phyloP scores from a whole-genome alignment of 75 land plant species.

The Selaginella tamariscina region DNA sequence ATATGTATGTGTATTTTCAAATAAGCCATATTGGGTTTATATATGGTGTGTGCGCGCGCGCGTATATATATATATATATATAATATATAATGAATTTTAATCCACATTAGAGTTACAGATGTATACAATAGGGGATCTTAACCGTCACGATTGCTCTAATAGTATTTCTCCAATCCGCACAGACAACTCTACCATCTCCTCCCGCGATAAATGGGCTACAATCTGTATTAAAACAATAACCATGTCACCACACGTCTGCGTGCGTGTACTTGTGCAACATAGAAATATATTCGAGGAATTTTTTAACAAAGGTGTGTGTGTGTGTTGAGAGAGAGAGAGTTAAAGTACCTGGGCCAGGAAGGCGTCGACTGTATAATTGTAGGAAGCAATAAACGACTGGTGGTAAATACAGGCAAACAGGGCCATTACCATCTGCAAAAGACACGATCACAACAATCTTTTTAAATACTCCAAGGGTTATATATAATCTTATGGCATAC shows the following conservation, averaged over 20 bases:
- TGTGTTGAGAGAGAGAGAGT: not conserved
- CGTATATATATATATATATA: too few species aligned
- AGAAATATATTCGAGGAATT: too few species aligned
- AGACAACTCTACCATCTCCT: conserved; percentile 26
- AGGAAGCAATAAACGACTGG: conserved; percentile 69
- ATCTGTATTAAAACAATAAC: conserved; percentile 36
- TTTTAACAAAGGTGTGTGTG: not conserved
- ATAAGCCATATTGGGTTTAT: too few species aligned
- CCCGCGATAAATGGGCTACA: conserved; percentile 44
- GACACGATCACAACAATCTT: not conserved
- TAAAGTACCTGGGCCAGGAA: conserved; percentile 66
- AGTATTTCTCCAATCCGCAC: not conserved
- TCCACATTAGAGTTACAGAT: too few species aligned
- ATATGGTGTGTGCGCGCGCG: too few species aligned
- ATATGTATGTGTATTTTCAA: too few species aligned
- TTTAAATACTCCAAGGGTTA: too few species aligned
- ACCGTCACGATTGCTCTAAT: too few species aligned
- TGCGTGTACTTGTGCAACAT: too few species aligned
- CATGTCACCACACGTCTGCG: not conserved
- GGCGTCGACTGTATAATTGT: conserved; percentile 51
- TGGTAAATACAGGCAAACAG: conserved; percentile 92
- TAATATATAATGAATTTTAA: too few species aligned
- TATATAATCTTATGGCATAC: not conserved
- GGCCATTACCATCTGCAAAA: conserved; percentile 98
- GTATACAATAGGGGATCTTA: too few species aligned